These are phyloP conservation scores for Manihot esculenta DNA, from an alignment of 441 rosid genomes.

Conservation along the genomic window DNA sequence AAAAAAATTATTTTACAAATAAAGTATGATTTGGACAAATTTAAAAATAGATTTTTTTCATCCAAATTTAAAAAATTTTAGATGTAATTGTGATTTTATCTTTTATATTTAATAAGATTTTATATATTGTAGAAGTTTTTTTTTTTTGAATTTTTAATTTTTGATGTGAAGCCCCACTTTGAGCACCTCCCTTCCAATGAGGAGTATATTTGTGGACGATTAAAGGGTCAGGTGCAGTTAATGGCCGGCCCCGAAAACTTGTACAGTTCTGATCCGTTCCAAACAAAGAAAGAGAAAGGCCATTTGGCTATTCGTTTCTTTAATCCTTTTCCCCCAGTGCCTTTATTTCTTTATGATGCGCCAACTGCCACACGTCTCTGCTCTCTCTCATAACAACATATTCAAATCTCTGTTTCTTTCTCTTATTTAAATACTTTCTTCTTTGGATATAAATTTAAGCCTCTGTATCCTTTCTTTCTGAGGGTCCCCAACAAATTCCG, in stretches of 20 bases:
- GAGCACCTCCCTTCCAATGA: conserved; percentile 17
- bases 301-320: conserved; percentile 8
- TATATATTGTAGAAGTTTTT: too few relatives aligned
- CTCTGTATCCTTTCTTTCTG: conserved; percentile 4
- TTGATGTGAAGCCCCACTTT: too few relatives aligned
- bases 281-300: conserved; percentile 9
- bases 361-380: conserved; percentile 25
- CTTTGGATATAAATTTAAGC: conserved; percentile 13
- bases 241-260: conserved; percentile 25
- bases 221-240: neutral
- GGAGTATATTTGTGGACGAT: conserved; percentile 13
- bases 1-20: too few relatives aligned
- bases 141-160: too few relatives aligned
- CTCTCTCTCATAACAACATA: neutral
- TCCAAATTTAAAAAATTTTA: too few relatives aligned
- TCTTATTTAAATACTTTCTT: conserved; percentile 19
- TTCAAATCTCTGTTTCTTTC: conserved; percentile 10
- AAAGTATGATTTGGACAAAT: too few relatives aligned
- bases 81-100: too few relatives aligned
- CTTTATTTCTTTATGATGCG: conserved; percentile 25
- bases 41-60: too few relatives aligned
- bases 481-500: conserved; percentile 22
- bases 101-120: too few relatives aligned
- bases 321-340: neutral
- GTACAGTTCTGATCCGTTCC: neutral